Conservation (phyloP, 768 basidiomycete species). For the Hypholoma sublateritium region DNA sequence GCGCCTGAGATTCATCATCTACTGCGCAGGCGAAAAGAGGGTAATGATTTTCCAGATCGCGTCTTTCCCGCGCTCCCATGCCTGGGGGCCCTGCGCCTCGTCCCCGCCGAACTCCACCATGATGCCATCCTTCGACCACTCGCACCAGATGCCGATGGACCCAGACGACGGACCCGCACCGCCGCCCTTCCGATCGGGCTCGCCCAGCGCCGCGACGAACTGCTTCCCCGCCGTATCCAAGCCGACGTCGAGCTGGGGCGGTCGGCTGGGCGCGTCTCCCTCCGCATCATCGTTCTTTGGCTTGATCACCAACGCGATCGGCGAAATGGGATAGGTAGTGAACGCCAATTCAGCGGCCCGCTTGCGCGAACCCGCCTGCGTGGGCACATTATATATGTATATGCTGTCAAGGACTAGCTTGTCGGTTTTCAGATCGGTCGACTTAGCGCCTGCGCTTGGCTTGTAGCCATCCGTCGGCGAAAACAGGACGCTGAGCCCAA, state of each 20-base stretch:
- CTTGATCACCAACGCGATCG: slow-evolving; percentile 46
- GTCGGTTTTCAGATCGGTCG: slow-evolving; percentile 38
- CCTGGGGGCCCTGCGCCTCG: slow-evolving; percentile 75
- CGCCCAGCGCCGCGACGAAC: slow-evolving; percentile 73
- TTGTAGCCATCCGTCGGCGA: slow-evolving; percentile 64
- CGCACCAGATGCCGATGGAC: slow-evolving; percentile 91
- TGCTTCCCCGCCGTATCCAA: slow-evolving; percentile 69
- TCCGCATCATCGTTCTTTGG: slow-evolving; percentile 33
- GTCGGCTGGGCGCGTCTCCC: slow-evolving; percentile 33
- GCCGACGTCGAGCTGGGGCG: slow-evolving; percentile 41
- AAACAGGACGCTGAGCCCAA: slow-evolving; percentile 85
- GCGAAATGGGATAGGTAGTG: slow-evolving; percentile 54
- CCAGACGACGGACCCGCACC: slow-evolving; percentile 82
- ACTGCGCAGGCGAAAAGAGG: slow-evolving; percentile 40
- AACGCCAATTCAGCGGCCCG: slow-evolving; percentile 53
- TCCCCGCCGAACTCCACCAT: slow-evolving; percentile 87
- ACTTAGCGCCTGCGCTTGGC: slow-evolving; percentile 43
- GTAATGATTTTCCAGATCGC: slow-evolving; percentile 78
- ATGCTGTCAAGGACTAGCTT: slow-evolving; percentile 65
- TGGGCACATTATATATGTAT: slow-evolving; percentile 76
- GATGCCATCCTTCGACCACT: slow-evolving; percentile 80
- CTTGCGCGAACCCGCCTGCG: slow-evolving; percentile 24
- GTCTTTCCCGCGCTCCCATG: slow-evolving; percentile 86
- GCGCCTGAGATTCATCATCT: neutral
- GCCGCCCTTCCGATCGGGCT: slow-evolving; percentile 90